Evolutionary conservation across 2,329 filamentous ascomycete species (phyloP), one percentile per base, ranked within the genome.

Genomic region (Arthroderma sp.): DNA sequence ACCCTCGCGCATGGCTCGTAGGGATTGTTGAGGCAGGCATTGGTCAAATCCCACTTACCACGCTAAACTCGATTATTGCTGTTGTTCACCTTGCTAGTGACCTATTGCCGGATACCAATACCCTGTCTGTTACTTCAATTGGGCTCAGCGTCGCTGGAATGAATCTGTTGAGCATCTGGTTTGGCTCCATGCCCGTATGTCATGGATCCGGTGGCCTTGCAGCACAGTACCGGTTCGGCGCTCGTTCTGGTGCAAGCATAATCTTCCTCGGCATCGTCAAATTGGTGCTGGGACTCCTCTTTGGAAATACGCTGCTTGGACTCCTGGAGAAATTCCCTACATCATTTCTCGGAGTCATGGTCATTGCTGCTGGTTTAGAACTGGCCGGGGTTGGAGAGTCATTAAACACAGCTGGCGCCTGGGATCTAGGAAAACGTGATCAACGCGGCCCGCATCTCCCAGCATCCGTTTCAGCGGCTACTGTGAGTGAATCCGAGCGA

Each of bases 161-260:
- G 77, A 96, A 96, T 59, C 68, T 95, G 3, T 61, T 83, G 1
- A 83, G 83, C 10, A 88, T 85, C 56, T 94, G 86, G 84, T 93
- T 94, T 56, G 88, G 88, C 40, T 83, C 83, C 4, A 96, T 95
- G 91, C 91, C 89, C 3, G 80, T 91, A 3, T 96, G 91, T 58
- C 91, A 96, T 59, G 89, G 89, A 4, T 86, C 86, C 0, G 89
- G 89, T 2, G 89, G 89, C 0, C 70, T 96, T 0, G 91, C 91
- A 4, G 91, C 83, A 0, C 89, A 96, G 60, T 86, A 86, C 61
- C 79, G 86, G 4, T 96, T 96, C 54, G 89, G 89, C 0, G 88
- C 89, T 4, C 80, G 89, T 40, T 93, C 85, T 48, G 89, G 89
- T 6, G 78, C 86, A 0, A 87, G 82, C 54, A 74, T 95, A 49